Base-by-base conservation (phyloP, 2,329 filamentous ascomycete species). In the Xylariaceae sp. region DNA sequence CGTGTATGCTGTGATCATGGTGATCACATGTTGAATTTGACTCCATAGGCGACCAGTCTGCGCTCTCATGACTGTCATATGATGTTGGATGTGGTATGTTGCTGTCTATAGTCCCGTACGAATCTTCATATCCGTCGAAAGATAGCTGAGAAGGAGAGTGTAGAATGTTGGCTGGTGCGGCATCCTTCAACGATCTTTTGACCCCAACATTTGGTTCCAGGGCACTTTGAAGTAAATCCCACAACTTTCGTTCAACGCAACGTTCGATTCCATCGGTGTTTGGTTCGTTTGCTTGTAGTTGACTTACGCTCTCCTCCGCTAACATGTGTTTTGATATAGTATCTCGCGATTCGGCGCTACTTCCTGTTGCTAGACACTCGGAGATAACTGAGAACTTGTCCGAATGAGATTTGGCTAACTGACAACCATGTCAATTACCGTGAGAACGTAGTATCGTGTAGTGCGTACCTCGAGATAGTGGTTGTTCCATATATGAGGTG, bases 301-400 rank as follows among this genome's bases (percentile, higher is more conserved):
- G 22, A 27, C 22, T 27, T 27, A 7, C 22, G 22, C 7, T 27
- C 22, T 27, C 22, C 22, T 27, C 4, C 22, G 22, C 22, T 27
- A 27, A 7, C 22, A 27, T 27, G 22, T 7, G 7, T 27, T 4
- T 27, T 27, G 22, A 27, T 27, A 27, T 27, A 5, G 22, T 7
- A 7, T 27, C 22, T 27, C 22, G 43, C 0, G 62, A 62, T 42
- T 60, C 56, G n/a, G 43, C 48, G 41, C 52, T 48, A 32, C 55
- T 39, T 38, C 49, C 55, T 19, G 52, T 45, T 44, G 57, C 53
- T 41, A 64, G 44, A 15, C 63, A 62, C 22, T 47, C 53, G 18
- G 61, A 60, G 31, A 64, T 58, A 11, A 55, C 40, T 11, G 56
- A 39, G 15, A 64, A 61, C 6, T 54, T 58, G 15, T 51, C 51